Base-by-base conservation (phyloP, 2,329 filamentous ascomycete species). In the Alternaria brassicicola region DNA sequence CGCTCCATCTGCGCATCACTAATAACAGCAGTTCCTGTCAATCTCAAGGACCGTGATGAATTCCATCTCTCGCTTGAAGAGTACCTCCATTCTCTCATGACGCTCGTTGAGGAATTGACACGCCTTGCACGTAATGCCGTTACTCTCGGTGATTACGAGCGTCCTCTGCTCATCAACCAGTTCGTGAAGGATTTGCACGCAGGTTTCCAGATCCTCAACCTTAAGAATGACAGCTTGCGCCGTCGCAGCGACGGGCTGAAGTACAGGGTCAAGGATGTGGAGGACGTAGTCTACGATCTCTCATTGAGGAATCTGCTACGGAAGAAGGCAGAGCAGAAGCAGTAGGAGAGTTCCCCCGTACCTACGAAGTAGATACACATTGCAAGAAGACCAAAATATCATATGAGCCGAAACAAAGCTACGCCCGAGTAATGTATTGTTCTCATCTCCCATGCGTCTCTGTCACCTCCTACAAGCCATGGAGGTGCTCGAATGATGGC, bases 11-110 rank as follows among this genome's bases (percentile, higher is more conserved):
- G 23, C 21, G 25, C 30, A 19, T 6, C 26, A 7, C 61, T 72
- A 53, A 71, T 35, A 25, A 3, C 12, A 6, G 25, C 49, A 93
- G 93, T 97, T 10, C 93, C 93, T 12, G 89, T 95, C 63, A 97
- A 97, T 75, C 85, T 97, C 71, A 96, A 96, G 78, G 90, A 94
- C 71, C 83, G 86, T 61, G 94, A 98, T 76, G 86, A 88, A 49
- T 99, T 99, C 84, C 95, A 99, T 77, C 84, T 99, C 70, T 96
- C 93, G 41, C 94, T 98, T 70, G 95, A 99, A 79, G 95, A 99
- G 79, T 99, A 99, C 78, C 88, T 99, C 23, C 88, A 96, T 59
- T 89, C 92, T 13, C 84, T 98, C 58, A 94, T 95, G 57, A 87
- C 89, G 59, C 86, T 98, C 59, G 91, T 95, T 36, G 93, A 97